Evolutionary conservation across 352 stramenopile species (phyloP).

Genomic region (Globisporangium perplexum): DNA sequence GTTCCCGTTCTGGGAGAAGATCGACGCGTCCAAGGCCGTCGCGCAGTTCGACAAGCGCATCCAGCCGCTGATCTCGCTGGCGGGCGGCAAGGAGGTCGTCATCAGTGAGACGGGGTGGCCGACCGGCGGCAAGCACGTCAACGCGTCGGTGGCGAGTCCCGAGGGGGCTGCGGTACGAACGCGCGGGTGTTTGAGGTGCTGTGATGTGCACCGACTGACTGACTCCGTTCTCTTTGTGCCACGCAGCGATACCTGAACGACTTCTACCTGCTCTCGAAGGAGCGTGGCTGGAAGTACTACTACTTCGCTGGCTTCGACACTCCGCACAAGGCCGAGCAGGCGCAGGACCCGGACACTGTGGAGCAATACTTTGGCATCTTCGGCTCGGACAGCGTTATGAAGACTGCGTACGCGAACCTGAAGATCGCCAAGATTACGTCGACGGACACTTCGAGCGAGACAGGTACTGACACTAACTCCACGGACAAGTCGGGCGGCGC

Average conservation of each 20-base stretch:
- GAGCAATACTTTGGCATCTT: conserved; percentile 82
- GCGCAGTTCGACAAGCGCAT: conserved; percentile 74
- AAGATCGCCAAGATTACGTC: conserved; percentile 38
- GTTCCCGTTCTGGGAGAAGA: conserved; percentile 83
- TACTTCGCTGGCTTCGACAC: conserved; percentile 86
- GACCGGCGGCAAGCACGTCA: conserved; percentile 48
- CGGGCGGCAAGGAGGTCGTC: conserved; percentile 63
- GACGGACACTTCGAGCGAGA: conserved; percentile 14
- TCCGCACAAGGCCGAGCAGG: conserved; percentile 63
- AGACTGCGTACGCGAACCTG: conserved; percentile 49
- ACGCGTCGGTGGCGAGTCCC: conserved; percentile 50
- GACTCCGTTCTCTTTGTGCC: conserved; percentile 2
- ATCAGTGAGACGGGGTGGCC: conserved; percentile 84
- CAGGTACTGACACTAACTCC: conserved; percentile 7
- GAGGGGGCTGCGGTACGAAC: conserved; percentile 41
- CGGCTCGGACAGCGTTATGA: conserved; percentile 52
- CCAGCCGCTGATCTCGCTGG: conserved; percentile 54
- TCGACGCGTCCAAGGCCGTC: conserved; percentile 44
- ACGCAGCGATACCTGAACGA: conserved; percentile 66
- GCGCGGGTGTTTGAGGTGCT: too few relatives aligned
- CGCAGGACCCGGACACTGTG: conserved; percentile 43
- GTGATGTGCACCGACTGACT: too few relatives aligned
- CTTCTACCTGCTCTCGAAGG: conserved; percentile 60
- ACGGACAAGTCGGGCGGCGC: conserved; percentile 13
- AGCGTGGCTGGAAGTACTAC: conserved; percentile 81